These are phyloP conservation scores for Alternaria incomplexa DNA, from an alignment of 2,329 filamentous ascomycete genomes.

Conservation along the genomic window DNA sequence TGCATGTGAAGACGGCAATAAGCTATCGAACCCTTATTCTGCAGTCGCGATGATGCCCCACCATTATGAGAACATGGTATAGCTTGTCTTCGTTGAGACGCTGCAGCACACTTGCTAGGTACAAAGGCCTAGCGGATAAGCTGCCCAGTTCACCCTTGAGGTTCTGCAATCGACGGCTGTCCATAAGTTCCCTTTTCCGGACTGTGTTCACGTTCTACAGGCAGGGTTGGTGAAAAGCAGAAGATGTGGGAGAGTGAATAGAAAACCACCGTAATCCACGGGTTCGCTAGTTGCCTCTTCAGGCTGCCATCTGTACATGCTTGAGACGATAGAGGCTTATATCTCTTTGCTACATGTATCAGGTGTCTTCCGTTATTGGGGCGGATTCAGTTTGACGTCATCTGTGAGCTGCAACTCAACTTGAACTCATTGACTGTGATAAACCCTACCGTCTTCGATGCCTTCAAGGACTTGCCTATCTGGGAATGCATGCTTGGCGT, in stretches of 20 bases:
- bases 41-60: not conserved
- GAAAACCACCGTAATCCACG: not conserved
- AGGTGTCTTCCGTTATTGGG: not conserved
- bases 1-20: slow-evolving; percentile 6
- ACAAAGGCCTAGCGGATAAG: not conserved
- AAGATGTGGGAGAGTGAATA: not conserved
- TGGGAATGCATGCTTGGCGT: not conserved
- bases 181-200: not conserved
- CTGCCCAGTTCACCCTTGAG: not conserved
- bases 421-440: not conserved
- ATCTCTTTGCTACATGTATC: not conserved
- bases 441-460: not conserved
- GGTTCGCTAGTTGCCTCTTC: not conserved
- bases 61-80: not conserved
- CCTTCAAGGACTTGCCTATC: not conserved
- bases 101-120: not conserved
- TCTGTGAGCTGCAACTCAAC: not conserved
- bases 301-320: not conserved
- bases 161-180: not conserved
- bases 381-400: not conserved
- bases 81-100: not conserved
- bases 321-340: not conserved
- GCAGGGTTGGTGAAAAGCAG: not conserved
- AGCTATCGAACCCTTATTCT: not conserved
- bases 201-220: not conserved